phyloP scores from a whole-genome alignment of 176 grass and related monocot species.

The Triticum timopheevii region DNA sequence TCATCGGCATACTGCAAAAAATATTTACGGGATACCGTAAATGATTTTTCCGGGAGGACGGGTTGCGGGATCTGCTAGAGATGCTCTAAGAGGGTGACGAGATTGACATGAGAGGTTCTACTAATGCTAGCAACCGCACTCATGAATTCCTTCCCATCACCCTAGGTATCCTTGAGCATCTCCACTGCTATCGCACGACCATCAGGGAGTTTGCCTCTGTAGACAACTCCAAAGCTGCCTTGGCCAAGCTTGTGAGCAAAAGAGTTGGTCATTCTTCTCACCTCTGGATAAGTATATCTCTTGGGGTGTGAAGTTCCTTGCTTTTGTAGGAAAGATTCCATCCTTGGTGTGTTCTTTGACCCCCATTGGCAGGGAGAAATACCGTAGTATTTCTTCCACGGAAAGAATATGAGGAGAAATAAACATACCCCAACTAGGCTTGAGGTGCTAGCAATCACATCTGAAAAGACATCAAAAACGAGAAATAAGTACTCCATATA shows the following conservation, averaged over 20 bases:
- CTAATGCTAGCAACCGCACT: constrained; percentile 41
- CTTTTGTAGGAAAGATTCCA: constrained; percentile 31
- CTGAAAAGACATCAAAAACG: not conserved
- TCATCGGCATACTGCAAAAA: too few relatives aligned
- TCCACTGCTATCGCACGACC: constrained; percentile 34
- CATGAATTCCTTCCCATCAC: constrained; percentile 24
- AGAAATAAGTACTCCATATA: not conserved
- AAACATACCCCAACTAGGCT: not conserved
- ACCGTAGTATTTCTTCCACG: not conserved
- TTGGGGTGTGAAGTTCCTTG: constrained; percentile 23
- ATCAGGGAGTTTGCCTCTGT: constrained; percentile 13
- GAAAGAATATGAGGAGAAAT: not conserved
- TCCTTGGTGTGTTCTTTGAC: constrained; percentile 23
- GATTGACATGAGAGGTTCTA: constrained; percentile 40
- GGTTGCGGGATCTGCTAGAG: too few relatives aligned
- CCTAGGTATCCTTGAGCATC: not conserved
- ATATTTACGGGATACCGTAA: too few relatives aligned
- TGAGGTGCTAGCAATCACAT: not conserved
- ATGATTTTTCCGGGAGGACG: too few relatives aligned
- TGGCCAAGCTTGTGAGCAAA: constrained; percentile 32
- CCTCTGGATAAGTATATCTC: constrained; percentile 36
- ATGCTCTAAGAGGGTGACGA: constrained; percentile 26
- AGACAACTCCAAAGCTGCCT: constrained; percentile 34
- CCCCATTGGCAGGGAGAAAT: not conserved
- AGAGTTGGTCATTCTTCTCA: constrained; percentile 36